Base-by-base conservation (phyloP, 1,284 basidiomycete species). In the Moesziomyces antarcticus region DNA sequence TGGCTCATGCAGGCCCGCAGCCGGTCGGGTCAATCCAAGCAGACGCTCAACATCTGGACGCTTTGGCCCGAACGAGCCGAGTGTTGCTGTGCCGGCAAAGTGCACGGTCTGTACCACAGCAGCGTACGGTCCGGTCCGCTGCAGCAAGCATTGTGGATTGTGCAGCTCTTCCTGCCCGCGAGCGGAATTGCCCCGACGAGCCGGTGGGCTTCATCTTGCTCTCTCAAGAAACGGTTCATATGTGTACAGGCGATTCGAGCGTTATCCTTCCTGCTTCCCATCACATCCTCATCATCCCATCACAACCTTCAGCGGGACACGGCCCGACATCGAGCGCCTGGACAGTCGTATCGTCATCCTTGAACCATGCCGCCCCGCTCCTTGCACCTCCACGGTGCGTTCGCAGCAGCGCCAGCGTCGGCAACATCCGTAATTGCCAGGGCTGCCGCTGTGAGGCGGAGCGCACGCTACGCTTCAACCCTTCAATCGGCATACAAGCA, bases 401-500 rank as follows among this genome's bases (percentile, higher is more conserved):
- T 47, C 18, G 33, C 49, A 33, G 41, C 20, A 1, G 42, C 56
- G 10, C 22, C 41, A 20, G 50, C 40, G 20, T 21, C 25, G 30
- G 18, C 35, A 16, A 21, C 27, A 13, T 30, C 49, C 35, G 30
- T 20, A 16, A 22, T 37, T 40, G 20, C 42, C 5, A 45, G 24
- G 11, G 41, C n/a, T 27, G 37, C 50, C 49, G 25, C 46, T 25
- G 37, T 40, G 16, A 33, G 50, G 14, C 43, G 56, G 8, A 50
- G 51, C 5, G 33, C 33, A 1, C 60, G 56, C 21, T 37, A 40
- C 1, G 67, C 61, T 16, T 63, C 67, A 22, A 50, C 56, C 18
- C 27, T 67, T n/a, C 37, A 45, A 2, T 20, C 47, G 1, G 14
- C 50, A 18, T 68, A 58, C 42, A 30, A 53, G 49, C 71, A 58